Evolutionary conservation across 495 filamentous ascomycete species (phyloP).

Genomic region (Tirmania nivea): DNA sequence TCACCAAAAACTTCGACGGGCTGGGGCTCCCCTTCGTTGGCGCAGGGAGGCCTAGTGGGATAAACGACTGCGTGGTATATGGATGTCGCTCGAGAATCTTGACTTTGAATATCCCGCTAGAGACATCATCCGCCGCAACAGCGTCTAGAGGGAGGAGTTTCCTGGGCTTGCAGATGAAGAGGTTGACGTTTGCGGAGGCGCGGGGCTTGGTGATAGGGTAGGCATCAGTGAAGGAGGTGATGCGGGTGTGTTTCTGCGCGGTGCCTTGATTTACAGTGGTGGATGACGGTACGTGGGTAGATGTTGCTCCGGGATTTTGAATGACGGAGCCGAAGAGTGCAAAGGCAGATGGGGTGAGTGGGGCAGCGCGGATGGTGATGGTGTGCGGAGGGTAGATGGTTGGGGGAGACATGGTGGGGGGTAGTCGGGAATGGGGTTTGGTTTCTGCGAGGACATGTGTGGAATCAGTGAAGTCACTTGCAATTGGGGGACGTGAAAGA

Average conservation of each 20-base stretch:
- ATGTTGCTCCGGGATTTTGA: not conserved
- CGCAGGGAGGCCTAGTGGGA: conserved; percentile 42
- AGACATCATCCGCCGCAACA: not conserved
- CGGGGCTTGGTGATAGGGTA: conserved; percentile 11
- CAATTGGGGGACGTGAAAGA: too few relatives aligned
- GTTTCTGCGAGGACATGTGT: too few relatives aligned
- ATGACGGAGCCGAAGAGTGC: conserved; percentile 67
- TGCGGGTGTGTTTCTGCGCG: not conserved
- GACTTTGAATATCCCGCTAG: conserved; percentile 35
- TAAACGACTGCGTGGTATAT: conserved; percentile 81
- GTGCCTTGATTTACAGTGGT: not conserved
- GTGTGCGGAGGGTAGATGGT: conserved; percentile 17
- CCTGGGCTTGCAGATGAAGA: conserved; percentile 75
- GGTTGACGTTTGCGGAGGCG: conserved; percentile 27
- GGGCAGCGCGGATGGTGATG: conserved; percentile 21
- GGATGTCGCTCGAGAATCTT: conserved; percentile 78
- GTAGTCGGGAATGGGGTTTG: too few relatives aligned
- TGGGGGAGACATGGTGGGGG: not conserved
- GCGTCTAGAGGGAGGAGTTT: conserved; percentile 17
- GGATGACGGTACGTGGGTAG: not conserved
- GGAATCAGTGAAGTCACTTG: too few relatives aligned
- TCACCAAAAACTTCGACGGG: conserved; percentile 48
- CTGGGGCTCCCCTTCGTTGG: conserved; percentile 5
- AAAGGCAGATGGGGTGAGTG: conserved; percentile 32
- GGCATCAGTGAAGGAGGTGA: not conserved